Conservation (phyloP, 169 alveolate genomes). For the Cryptosporidium baileyi region DNA sequence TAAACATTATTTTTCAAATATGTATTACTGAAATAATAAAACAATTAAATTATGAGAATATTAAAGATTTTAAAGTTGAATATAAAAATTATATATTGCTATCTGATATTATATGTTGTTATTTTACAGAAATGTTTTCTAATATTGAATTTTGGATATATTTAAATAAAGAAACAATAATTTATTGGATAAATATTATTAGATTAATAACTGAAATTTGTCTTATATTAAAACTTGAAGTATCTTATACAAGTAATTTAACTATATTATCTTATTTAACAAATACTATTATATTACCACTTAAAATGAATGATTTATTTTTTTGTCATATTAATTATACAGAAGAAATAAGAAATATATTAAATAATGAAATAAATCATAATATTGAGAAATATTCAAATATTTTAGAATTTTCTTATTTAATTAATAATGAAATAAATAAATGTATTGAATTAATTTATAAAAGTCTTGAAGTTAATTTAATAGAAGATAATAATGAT, state of each 20-base stretch:
- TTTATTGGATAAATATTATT: conserved; percentile 14
- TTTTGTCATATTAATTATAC: not conserved
- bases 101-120: conserved; percentile 8
- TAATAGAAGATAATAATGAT: not conserved
- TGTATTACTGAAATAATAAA: not conserved
- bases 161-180: not conserved
- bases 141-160: conserved; percentile 52
- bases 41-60: not conserved
- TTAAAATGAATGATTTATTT: not conserved
- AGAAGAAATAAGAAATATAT: not conserved
- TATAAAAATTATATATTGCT: not conserved
- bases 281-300: not conserved
- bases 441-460: not conserved
- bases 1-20: conserved; percentile 14
- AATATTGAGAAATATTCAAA: not conserved
- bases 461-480: not conserved
- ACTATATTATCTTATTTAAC: conserved; percentile 28
- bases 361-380: not conserved
- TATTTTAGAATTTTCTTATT: too few relatives aligned
- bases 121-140: conserved; percentile 6
- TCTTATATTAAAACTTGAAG: not conserved
- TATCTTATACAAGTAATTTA: conserved; percentile 1
- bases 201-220: conserved; percentile 6
- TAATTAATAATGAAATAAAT: not conserved
- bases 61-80: not conserved